Base-by-base conservation (phyloP, 352 stramenopile species). In the Globisporangium iwayamae region DNA sequence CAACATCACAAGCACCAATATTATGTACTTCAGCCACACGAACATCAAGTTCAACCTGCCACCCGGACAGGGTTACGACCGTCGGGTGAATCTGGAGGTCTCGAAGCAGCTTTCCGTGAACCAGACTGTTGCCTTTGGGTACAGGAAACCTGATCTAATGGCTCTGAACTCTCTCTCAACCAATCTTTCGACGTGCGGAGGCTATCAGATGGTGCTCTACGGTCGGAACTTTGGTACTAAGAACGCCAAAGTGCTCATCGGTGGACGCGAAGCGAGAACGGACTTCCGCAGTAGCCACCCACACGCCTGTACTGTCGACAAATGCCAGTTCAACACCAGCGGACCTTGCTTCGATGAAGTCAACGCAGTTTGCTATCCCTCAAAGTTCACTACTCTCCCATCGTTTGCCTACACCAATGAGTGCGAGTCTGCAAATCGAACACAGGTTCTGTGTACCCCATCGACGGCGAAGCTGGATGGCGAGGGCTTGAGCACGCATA, bases 131-230 rank as follows among this genome's bases (percentile, higher is more conserved):
- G 36, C 47, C 2, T 87, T 89, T 56, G 63, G 64, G 11, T 89
- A 89, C 48, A 47, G 75, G 28, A 51, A 67, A 6, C 80, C 80
- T 9, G 62, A 79, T 32, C 56, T 89, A 4, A 53, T 83, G 4
- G 67, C 60, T 25, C 76, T 75, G 30, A 66, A 76, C 48, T 74
- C 74, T 38, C 70, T 68, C 34, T 87, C 80, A 6, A 75, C 67
- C 0, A 84, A 89, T 43, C 69, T 83, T 11, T 86, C 80, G 16
- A 89, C 80, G 25, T 85, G 76, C n/a, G 83, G 83, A 7, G 74
- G 72, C 1, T 88, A 90, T 53, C 60, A 71, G 2, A 73, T 90
- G 30, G 74, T 76, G 18, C 63, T 93, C 4, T 85, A 83, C 43
- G 84, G 81, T 1, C 80, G 72, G 48, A 89, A 90, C 58, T 89